phyloP scores from a whole-genome alignment of 2,329 filamentous ascomycete genomes.

The Polytolypa hystricis region DNA sequence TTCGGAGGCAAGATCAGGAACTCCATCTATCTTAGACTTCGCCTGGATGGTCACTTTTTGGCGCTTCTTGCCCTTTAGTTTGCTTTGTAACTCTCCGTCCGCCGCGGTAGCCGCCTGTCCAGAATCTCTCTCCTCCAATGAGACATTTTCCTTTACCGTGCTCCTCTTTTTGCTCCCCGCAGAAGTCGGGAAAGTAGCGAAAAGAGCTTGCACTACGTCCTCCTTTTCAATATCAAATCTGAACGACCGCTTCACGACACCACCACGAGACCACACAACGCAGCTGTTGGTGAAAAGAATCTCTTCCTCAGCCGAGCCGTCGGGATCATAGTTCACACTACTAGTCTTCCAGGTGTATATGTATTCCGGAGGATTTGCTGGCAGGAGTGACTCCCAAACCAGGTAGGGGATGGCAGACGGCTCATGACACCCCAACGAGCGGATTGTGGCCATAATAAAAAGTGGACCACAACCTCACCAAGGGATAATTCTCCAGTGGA shows the following conservation, averaged over 20 bases:
- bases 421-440: constrained; percentile 81
- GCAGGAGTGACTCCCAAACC: constrained; percentile 66
- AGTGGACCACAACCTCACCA: constrained; percentile 15
- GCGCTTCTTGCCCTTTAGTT: constrained; percentile 6
- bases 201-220: constrained; percentile 69
- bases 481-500: no score
- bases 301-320: constrained; percentile 57
- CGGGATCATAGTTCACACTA: constrained; percentile 33
- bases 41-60: constrained; percentile 11
- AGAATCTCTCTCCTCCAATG: neutral
- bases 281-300: constrained; percentile 62
- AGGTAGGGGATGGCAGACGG: constrained; percentile 76
- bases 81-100: neutral
- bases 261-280: constrained; percentile 83
- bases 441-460: constrained; percentile 70
- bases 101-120: neutral
- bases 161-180: constrained; percentile 15
- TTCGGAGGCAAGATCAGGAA: constrained; percentile 22
- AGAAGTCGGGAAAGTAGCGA: constrained; percentile 64
- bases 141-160: neutral
- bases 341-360: constrained; percentile 65
- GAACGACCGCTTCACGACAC: constrained; percentile 74
- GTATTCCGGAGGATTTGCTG: constrained; percentile 51
- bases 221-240: constrained; percentile 81
- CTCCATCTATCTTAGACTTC: constrained; percentile 3